Conservation (phyloP, 2,329 filamentous ascomycete genomes). For the Epichloe sibirici region DNA sequence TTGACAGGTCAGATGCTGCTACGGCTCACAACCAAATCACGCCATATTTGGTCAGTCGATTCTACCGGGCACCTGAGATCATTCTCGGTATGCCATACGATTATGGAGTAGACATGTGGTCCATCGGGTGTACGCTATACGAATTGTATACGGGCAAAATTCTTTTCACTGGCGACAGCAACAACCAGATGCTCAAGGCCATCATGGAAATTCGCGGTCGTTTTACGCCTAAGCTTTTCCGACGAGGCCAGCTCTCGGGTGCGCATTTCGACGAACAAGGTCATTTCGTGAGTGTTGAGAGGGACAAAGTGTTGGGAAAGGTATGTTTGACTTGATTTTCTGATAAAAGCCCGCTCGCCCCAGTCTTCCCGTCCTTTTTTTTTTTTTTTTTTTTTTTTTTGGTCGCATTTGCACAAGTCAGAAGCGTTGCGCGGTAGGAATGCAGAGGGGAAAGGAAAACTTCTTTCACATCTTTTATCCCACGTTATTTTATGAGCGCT, state of each 20-base stretch:
- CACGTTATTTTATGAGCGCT: neutral
- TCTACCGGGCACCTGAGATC: constrained; percentile 94
- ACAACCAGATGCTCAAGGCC: constrained; percentile 94
- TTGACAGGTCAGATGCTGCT: constrained; percentile 67
- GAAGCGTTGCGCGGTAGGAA: neutral
- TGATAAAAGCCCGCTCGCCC: constrained; percentile 1
- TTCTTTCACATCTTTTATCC: neutral
- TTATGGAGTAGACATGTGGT: constrained; percentile 94
- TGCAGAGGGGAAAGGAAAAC: neutral
- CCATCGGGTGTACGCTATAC: constrained; percentile 91
- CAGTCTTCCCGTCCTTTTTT: constrained; percentile 9
- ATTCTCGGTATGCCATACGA: constrained; percentile 95
- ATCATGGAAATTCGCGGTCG: constrained; percentile 96
- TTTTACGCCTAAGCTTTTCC: constrained; percentile 78
- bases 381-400: neutral
- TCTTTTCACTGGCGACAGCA: constrained; percentile 84
- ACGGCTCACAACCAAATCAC: constrained; percentile 72
- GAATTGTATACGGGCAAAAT: constrained; percentile 98
- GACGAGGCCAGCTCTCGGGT: constrained; percentile 62
- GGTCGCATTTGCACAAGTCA: neutral
- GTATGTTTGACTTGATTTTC: constrained; percentile 30
- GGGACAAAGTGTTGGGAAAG: constrained; percentile 78
- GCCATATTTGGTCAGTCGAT: constrained; percentile 89
- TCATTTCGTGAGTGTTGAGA: constrained; percentile 75
- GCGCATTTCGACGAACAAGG: constrained; percentile 76